A percentile compares a stretch with the other conserved stretches of the same genome.
Evolutionary conservation across 768 basidiomycete species (phyloP).

Genomic region (Lyophyllum shimeji): DNA sequence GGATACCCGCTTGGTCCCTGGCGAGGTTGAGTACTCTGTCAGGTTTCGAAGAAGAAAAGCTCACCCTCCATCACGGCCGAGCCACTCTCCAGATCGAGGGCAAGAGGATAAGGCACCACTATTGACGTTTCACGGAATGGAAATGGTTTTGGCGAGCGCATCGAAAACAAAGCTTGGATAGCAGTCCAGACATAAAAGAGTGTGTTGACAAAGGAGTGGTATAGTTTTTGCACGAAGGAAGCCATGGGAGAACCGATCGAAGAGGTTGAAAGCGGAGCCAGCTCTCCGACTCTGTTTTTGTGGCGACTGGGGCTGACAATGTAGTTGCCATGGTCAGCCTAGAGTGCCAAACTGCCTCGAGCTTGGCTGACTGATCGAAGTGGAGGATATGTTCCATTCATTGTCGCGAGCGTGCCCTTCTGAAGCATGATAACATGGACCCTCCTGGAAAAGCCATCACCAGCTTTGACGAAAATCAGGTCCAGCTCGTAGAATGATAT

Average conservation of each 20-base stretch:
- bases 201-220: constrained; percentile 16
- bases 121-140: constrained; percentile 14
- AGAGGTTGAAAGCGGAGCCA: background rate
- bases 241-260: constrained; percentile 12
- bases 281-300: background rate
- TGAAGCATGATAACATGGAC: too few relatives aligned
- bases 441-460: too few relatives aligned
- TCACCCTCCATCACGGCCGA: constrained; percentile 1
- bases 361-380: background rate
- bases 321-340: background rate
- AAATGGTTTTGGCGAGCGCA: constrained; percentile 12
- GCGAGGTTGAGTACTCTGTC: background rate
- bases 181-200: constrained; percentile 22
- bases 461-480: too few relatives aligned
- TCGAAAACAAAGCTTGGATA: constrained; percentile 16
- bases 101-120: constrained; percentile 7
- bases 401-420: too few relatives aligned
- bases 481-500: too few relatives aligned
- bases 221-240: constrained; percentile 13
- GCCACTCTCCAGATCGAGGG: constrained; percentile 16
- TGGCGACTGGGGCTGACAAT: constrained; percentile 9
- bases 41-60: background rate
- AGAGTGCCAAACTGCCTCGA: background rate
- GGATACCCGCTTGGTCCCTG: background rate
- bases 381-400: background rate